These are phyloP conservation scores for Dictyostelium firmibasis DNA, from an alignment of 78 protist species.

Conservation along the genomic window DNA sequence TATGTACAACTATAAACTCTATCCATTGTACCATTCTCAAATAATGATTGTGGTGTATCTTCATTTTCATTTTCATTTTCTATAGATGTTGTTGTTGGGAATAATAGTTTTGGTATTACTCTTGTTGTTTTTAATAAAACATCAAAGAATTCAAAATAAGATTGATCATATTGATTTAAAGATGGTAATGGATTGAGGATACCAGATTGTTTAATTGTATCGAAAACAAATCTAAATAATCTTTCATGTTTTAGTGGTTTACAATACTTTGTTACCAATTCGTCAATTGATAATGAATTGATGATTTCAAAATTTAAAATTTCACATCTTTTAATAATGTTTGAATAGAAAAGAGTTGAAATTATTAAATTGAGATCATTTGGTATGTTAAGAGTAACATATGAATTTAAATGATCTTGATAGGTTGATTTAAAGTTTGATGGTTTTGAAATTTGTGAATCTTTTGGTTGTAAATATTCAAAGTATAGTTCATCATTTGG, in stretches of 20 bases:
- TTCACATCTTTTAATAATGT: neutral
- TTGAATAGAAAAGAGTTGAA: neutral
- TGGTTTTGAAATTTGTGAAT: neutral
- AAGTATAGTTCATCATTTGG: slow-evolving; percentile 14
- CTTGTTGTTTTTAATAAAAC: neutral
- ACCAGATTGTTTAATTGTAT: neutral
- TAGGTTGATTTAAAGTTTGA: neutral
- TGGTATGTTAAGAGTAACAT: neutral
- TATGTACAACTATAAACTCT: neutral
- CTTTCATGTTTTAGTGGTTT: neutral
- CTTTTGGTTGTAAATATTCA: slow-evolving; percentile 29
- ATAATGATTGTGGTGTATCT: neutral
- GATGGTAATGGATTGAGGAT: neutral
- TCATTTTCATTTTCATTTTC: neutral
- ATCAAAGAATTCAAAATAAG: neutral
- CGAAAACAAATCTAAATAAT: neutral
- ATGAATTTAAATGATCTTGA: neutral
- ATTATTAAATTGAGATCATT: neutral
- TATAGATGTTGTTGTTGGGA: no score
- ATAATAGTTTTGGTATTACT: neutral
- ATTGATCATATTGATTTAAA: neutral
- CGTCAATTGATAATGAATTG: neutral
- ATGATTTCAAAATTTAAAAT: no score
- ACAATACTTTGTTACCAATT: neutral
- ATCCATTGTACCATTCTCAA: neutral